Evolutionary conservation across 192 early-diverging fungal species (phyloP).

Genomic region (Backusella westeae): DNA sequence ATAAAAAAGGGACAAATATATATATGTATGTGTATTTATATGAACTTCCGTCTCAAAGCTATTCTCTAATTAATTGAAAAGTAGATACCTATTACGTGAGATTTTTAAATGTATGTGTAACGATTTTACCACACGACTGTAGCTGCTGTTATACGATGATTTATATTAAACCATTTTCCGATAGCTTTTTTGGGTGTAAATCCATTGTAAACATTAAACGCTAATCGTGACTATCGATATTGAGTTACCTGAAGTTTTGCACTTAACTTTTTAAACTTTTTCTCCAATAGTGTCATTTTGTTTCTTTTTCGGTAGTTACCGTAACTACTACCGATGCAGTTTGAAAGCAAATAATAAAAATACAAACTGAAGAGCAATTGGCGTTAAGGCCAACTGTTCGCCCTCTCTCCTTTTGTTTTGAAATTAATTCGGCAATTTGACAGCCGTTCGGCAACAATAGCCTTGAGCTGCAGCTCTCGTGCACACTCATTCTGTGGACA

Average conservation of each 20-base stretch:
- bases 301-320: slow-evolving; percentile 4
- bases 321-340: background rate
- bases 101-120: slow-evolving; percentile 1
- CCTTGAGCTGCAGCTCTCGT: background rate
- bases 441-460: slow-evolving; percentile 12
- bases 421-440: slow-evolving; percentile 19
- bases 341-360: slow-evolving; percentile 6
- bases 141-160: slow-evolving; percentile 2
- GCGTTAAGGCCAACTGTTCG: background rate
- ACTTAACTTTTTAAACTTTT: slow-evolving; percentile 3
- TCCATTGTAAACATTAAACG: background rate
- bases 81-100: background rate
- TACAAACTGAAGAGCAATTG: background rate
- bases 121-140: background rate
- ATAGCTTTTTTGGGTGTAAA: slow-evolving; percentile 4
- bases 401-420: background rate
- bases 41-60: background rate
- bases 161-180: slow-evolving; percentile 6
- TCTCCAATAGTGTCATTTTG: background rate
- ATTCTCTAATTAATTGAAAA: background rate
- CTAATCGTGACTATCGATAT: slow-evolving; percentile 4
- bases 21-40: background rate
- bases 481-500: background rate
- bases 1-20: background rate
- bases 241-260: background rate